Conservation (phyloP, 1,284 basidiomycete species). For the Ganoderma leucocontextum region DNA sequence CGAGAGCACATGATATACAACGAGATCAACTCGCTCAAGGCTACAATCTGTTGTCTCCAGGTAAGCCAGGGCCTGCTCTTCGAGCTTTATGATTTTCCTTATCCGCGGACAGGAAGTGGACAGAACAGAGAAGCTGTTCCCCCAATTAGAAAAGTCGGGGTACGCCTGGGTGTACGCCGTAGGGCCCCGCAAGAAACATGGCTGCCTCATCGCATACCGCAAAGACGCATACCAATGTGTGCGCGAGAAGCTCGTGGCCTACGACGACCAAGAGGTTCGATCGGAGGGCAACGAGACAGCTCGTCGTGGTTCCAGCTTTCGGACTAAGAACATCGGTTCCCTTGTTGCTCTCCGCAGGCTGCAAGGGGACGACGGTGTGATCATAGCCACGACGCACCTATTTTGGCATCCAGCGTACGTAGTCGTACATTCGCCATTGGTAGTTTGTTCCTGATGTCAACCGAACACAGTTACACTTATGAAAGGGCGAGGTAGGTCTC, state of each 20-base stretch:
- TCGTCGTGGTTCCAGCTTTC: conserved; percentile 69
- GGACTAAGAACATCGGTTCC: conserved; percentile 85
- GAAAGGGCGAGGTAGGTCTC: conserved; percentile 77
- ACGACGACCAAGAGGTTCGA: conserved; percentile 71
- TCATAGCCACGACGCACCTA: conserved; percentile 86
- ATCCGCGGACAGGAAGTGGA: conserved; percentile 72
- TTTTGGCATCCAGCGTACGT: conserved; percentile 94
- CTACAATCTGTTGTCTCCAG: conserved; percentile 88
- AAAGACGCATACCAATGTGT: conserved; percentile 56
- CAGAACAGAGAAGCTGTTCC: conserved; percentile 69
- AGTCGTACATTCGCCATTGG: conserved; percentile 8
- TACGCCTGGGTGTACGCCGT: conserved; percentile 69
- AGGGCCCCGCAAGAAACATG: conserved; percentile 82
- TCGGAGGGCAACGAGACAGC: conserved; percentile 45
- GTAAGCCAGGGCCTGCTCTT: conserved; percentile 39
- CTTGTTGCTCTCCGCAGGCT: conserved; percentile 70
- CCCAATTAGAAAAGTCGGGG: conserved; percentile 63
- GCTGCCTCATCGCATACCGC: conserved; percentile 82
- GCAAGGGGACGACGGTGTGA: conserved; percentile 56
- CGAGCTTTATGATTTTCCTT: neutral
- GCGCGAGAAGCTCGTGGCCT: conserved; percentile 59
- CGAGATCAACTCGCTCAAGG: conserved; percentile 72
- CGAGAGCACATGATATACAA: conserved; percentile 78
- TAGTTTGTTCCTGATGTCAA: conserved; percentile 7
- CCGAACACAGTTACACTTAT: conserved; percentile 74